Evolutionary conservation across 2,329 filamentous ascomycete species (phyloP), one percentile per base, ranked within the genome.

Genomic region (Sporothrix globosa): DNA sequence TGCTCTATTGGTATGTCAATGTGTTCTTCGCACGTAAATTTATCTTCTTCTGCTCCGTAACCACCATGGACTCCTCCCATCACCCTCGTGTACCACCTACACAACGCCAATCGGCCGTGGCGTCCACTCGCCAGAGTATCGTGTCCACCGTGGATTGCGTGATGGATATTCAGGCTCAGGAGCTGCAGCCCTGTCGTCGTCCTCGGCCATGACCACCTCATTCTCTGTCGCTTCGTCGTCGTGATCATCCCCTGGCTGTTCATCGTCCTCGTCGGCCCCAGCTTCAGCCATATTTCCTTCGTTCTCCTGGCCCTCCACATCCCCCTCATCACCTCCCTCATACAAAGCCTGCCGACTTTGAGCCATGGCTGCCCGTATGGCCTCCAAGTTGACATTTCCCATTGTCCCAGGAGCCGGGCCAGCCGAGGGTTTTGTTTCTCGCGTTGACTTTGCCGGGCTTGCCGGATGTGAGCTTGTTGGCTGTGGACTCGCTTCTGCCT

Each of bases 71-170:
- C 6, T 9, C 14, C 54, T 11, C 30, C 6, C 7, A 17, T 46
- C 7, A n/a, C 1, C 39, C n/a, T 21, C 14, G 4, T 5, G 21
- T 41, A 30, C 2, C 17, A 5, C 14, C 14, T 65, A 88, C 10
- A 84, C 81, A 68, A 85, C 79, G 5, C 87, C 87, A 74, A 89
- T 88, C 0, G 87, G 87, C 74, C 84, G 87, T 11, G 86, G 82
- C 71, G 82, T 83, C 87, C 87, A 89, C 2, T 79, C 76, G 9
- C 85, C 85, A 65, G 84, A 78, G 73, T 84, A 85, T 70, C 80
- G 79, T 27, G 80, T 79, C 87, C 87, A 89, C 30, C 81, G 80
- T 67, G 77, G 77, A 5, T 80, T 80, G 56, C 76, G 76, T 14
- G 75, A 74, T n/a, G 75, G 71, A 56, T 70, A 53, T 7, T 72